These are phyloP conservation scores for Rasamsonia emersonii DNA, from an alignment of 2,329 filamentous ascomycete species.

Conservation along the genomic window DNA sequence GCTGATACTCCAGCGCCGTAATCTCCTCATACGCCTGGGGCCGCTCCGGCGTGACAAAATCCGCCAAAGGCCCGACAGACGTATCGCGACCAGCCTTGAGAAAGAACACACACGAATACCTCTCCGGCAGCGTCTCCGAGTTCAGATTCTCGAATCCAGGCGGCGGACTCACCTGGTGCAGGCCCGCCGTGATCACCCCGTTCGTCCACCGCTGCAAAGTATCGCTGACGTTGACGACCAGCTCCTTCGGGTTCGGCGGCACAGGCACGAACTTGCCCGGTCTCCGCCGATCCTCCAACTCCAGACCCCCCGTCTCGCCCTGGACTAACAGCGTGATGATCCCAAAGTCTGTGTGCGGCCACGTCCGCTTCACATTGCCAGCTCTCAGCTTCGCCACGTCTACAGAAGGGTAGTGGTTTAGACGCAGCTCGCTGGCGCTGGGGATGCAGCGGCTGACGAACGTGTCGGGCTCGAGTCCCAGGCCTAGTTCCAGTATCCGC, in stretches of 20 bases:
- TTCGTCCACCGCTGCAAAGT: conserved; percentile 34
- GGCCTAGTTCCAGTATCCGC: too few species aligned
- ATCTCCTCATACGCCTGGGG: conserved; percentile 22
- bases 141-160: conserved; percentile 11
- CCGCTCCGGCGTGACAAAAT: conserved; percentile 19
- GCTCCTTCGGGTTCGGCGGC: conserved; percentile 9
- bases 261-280: conserved; percentile 13
- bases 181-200: conserved; percentile 22
- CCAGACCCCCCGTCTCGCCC: conserved; percentile 28
- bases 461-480: too few species aligned
- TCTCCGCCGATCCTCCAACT: conserved; percentile 23
- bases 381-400: too few species aligned
- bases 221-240: conserved; percentile 36
- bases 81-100: conserved; percentile 24
- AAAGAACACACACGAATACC: conserved; percentile 20
- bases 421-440: too few species aligned
- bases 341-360: too few species aligned
- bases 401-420: too few species aligned
- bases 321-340: conserved; percentile 30
- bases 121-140: conserved; percentile 15
- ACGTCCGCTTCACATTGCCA: too few species aligned
- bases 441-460: too few species aligned
- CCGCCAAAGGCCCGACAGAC: conserved; percentile 16
- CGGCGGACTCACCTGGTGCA: conserved; percentile 28
- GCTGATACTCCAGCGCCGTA: conserved; percentile 26